phyloP scores from a whole-genome alignment of 2,329 filamentous ascomycete species.

The Aspergillus proliferans region DNA sequence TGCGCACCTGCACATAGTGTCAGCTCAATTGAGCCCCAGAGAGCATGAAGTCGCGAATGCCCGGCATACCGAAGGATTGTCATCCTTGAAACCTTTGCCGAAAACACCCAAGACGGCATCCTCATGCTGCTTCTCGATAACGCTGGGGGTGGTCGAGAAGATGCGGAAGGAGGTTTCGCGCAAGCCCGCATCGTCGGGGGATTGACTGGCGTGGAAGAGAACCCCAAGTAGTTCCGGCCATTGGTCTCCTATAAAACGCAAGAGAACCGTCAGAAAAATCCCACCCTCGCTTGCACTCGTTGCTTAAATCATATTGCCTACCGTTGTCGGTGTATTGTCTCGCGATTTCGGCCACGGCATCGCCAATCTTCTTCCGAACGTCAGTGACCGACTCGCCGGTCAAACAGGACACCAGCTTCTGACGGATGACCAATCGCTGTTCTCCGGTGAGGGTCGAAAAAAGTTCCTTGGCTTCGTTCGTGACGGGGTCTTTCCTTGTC shows the following conservation, averaged over 20 bases:
- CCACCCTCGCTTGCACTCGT: too few species aligned
- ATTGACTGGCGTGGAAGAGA: conserved; percentile 87
- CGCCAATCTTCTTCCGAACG: conserved; percentile 91
- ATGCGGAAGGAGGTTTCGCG: conserved; percentile 92
- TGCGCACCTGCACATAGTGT: conserved; percentile 60
- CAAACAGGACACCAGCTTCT: conserved; percentile 74
- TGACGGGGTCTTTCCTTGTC: conserved; percentile 65
- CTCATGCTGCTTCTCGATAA: conserved; percentile 94
- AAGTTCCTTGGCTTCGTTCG: conserved; percentile 69
- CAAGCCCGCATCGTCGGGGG: conserved; percentile 73
- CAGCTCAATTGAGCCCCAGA: neutral
- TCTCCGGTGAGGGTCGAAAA: conserved; percentile 73
- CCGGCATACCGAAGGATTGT: conserved; percentile 63
- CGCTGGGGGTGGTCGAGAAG: conserved; percentile 87
- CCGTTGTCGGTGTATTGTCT: conserved; percentile 90
- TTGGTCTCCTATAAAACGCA: conserved; percentile 56
- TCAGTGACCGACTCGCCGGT: conserved; percentile 64
- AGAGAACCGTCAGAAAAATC: conserved; percentile 6
- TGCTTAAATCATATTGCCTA: conserved; percentile 42
- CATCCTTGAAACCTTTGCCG: conserved; percentile 84
- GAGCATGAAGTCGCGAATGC: neutral
- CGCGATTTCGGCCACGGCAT: conserved; percentile 93
- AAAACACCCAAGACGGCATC: conserved; percentile 85
- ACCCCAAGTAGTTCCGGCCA: conserved; percentile 86
- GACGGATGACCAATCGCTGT: conserved; percentile 70